Percentiles rank a stretch among this genome's conserved stretches.
These are phyloP conservation scores for Cystofilobasidium bisporidii DNA, from an alignment of 768 basidiomycete genomes.

Conservation along the genomic window DNA sequence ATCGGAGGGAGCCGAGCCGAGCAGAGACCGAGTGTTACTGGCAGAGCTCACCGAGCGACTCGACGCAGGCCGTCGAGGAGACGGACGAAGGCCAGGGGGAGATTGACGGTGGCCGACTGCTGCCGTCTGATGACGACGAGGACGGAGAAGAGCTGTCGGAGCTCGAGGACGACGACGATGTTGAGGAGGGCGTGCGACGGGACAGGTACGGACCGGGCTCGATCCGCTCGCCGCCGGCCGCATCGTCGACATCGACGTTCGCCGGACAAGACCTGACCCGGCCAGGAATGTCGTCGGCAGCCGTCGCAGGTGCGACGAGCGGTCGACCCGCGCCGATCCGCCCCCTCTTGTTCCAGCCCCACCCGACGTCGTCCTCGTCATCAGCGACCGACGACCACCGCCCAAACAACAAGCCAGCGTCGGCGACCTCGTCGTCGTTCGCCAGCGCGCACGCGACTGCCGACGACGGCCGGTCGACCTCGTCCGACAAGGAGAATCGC, in stretches of 20 bases:
- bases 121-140: neutral
- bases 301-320: too few species aligned
- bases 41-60: neutral
- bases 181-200: neutral
- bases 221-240: neutral
- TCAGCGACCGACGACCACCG: neutral
- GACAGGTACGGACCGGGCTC: too few species aligned
- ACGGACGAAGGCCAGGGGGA: too few species aligned
- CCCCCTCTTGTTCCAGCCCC: neutral
- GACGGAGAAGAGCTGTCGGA: neutral
- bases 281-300: neutral
- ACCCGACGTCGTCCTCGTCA: neutral
- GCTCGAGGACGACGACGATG: neutral
- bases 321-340: neutral
- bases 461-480: neutral
- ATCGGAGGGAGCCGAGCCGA: neutral
- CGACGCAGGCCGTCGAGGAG: neutral
- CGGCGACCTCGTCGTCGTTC: neutral
- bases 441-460: too few species aligned
- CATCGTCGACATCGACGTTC: too few species aligned
- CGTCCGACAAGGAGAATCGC: slow-evolving; percentile 7
- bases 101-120: too few species aligned
- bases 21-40: slow-evolving; percentile 11
- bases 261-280: too few species aligned
- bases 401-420: too few species aligned